phyloP scores from a whole-genome alignment of 768 basidiomycete species.

The Suillus alpinus region DNA sequence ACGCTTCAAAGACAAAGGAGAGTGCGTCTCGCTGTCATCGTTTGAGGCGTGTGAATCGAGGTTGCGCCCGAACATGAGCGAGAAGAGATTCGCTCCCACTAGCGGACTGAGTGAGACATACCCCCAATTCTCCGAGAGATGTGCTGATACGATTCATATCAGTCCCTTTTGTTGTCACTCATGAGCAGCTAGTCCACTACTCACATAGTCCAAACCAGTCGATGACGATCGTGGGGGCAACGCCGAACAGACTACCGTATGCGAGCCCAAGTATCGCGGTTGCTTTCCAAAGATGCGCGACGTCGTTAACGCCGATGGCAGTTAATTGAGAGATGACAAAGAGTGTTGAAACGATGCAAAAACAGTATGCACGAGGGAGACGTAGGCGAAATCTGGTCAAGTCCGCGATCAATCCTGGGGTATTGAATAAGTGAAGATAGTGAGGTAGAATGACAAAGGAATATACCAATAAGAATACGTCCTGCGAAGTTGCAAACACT shows the following conservation, averaged over 20 bases:
- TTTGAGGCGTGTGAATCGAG: conserved; percentile 64
- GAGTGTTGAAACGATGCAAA: conserved; percentile 61
- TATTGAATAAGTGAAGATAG: neutral
- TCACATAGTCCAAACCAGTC: conserved; percentile 89
- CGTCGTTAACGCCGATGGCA: conserved; percentile 51
- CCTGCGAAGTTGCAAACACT: conserved; percentile 81
- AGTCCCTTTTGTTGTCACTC: neutral
- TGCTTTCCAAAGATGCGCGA: conserved; percentile 61
- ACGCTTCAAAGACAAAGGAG: neutral
- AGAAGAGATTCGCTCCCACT: conserved; percentile 79
- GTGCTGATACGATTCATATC: conserved; percentile 36
- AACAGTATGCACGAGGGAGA: conserved; percentile 65
- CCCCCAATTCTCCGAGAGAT: conserved; percentile 88
- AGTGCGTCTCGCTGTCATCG: conserved; percentile 1
- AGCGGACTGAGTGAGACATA: conserved; percentile 72
- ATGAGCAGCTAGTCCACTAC: conserved; percentile 28
- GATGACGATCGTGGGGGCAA: conserved; percentile 71
- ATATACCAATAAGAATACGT: conserved; percentile 68
- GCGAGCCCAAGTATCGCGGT: conserved; percentile 39
- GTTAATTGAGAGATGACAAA: conserved; percentile 74
- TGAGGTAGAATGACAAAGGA: neutral
- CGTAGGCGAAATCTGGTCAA: conserved; percentile 51
- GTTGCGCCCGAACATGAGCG: conserved; percentile 78
- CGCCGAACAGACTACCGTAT: conserved; percentile 72
- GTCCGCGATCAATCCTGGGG: conserved; percentile 67